Evolutionary conservation across 139 green algal genomes (phyloP), one percentile per base, ranked within the genome.

Genomic region (Coelastrella sp.): DNA sequence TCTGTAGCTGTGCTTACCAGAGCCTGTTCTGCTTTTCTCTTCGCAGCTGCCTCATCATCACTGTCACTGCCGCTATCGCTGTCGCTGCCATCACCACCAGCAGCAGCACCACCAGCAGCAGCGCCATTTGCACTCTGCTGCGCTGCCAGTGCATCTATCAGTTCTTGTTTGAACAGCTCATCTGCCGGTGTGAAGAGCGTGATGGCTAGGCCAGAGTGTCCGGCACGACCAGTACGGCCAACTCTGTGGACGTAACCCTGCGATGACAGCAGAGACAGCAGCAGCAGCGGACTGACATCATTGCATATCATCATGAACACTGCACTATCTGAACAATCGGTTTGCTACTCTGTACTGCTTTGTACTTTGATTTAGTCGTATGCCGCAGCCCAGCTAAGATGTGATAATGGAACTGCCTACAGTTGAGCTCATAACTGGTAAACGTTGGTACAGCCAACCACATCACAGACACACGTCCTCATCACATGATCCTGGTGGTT

Each of bases 201-300:
- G 65, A 98, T 85, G 22, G 95, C 96, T 0, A 90, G 83, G 5
- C 96, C 97, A 5, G 83, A 73, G 83, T 96, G 78, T 10, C 97
- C 98, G 11, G 96, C 98, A 54, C 98, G 93, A 4, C 98, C 98
- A 7, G 97, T 99, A n/a, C 97, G 96, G 3, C 97, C 97, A 82
- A 99, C 96, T 2, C 97, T 91, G 90, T 99, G 97, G 56, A 98
- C 95, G 88, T 99, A 99, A 16, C 92, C 85, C 85, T 90, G 83
- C 64, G 60, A 20, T 13, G 16, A 56, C 54, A 71, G 13, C 23
- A 47, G 11, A 20, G 14, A 16, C 66, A 66, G 56, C 20, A 66
- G 11, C 32, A 65, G 64, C 54, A 65, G 19, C 83, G 58, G 32
- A 7, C 7, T 57, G 23, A 80, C 19, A 80, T 7, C n/a, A 8